phyloP scores from a whole-genome alignment of 2,329 filamentous ascomycete species.

The Neoarthrinium moseri region DNA sequence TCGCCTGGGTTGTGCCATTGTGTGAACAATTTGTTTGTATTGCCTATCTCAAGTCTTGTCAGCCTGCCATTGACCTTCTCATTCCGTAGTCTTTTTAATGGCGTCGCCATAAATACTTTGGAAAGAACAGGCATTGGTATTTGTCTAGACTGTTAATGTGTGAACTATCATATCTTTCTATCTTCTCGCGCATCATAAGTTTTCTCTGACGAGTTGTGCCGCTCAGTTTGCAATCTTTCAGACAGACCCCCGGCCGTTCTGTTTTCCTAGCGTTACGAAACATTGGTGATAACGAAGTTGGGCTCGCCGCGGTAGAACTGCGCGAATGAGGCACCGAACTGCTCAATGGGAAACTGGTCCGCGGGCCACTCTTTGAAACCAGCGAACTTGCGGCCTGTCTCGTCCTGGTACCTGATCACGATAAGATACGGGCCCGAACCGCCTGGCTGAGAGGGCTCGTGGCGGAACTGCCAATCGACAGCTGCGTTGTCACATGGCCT shows the following conservation, averaged over 20 bases:
- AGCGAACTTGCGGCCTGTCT: background rate
- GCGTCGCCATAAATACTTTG: too few relatives aligned
- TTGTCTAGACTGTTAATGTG: too few relatives aligned
- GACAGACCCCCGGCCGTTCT: background rate
- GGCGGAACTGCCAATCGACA: background rate
- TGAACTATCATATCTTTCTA: too few relatives aligned
- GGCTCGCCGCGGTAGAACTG: conserved; percentile 20
- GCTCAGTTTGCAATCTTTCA: too few relatives aligned
- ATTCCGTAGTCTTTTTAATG: too few relatives aligned
- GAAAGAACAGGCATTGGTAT: too few relatives aligned
- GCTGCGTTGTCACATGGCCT: background rate
- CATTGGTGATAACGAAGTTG: conserved; percentile 18
- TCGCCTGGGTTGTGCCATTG: too few relatives aligned
- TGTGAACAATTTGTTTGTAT: too few relatives aligned
- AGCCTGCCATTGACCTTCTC: too few relatives aligned
- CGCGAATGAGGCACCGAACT: conserved; percentile 14
- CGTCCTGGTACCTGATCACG: conserved; percentile 1
- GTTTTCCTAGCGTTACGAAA: conserved; percentile 6
- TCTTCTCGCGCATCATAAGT: too few relatives aligned
- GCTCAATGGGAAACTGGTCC: conserved; percentile 6
- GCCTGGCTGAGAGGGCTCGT: background rate
- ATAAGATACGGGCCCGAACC: conserved; percentile 1
- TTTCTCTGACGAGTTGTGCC: too few relatives aligned
- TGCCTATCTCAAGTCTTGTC: too few relatives aligned
- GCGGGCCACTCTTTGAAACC: conserved; percentile 7